These are phyloP conservation scores for Sclerotinia sclerotiorum DNA, from an alignment of 2,329 filamentous ascomycete genomes.

Conservation along the genomic window DNA sequence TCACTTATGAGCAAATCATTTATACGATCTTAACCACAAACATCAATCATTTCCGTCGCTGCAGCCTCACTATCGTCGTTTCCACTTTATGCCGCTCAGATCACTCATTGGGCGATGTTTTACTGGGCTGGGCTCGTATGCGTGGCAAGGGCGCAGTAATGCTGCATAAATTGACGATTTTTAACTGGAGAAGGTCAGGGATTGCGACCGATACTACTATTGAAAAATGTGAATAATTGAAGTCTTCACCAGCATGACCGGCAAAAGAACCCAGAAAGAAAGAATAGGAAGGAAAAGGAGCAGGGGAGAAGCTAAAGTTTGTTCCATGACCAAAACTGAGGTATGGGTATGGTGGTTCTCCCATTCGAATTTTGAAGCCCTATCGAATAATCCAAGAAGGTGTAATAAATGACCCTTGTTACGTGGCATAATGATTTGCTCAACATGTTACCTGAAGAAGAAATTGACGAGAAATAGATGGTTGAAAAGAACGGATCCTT, in stretches of 20 bases:
- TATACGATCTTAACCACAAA: conserved; percentile 12
- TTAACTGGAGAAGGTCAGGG: conserved; percentile 18
- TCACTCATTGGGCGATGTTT: conserved; percentile 18
- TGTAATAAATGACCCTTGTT: not conserved
- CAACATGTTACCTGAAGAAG: not conserved
- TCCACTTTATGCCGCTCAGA: conserved; percentile 14
- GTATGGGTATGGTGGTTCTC: not conserved
- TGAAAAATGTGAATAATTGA: not conserved
- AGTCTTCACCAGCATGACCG: conserved; percentile 14
- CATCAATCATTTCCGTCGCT: conserved; percentile 19
- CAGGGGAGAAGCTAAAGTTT: conserved; percentile 3
- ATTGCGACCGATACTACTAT: conserved; percentile 7
- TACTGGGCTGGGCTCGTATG: conserved; percentile 20
- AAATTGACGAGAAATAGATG: not conserved
- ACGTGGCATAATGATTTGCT: conserved; percentile 15
- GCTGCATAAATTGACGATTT: conserved; percentile 17
- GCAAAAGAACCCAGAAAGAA: conserved; percentile 6
- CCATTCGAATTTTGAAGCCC: conserved; percentile 4
- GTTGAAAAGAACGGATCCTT: not conserved
- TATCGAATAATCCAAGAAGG: conserved; percentile 2
- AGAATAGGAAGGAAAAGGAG: conserved; percentile 12
- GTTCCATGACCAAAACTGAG: conserved; percentile 6
- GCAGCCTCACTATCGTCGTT: conserved; percentile 18
- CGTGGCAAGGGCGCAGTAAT: conserved; percentile 15
- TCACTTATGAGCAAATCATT: conserved; percentile 10